phyloP scores from a whole-genome alignment of 208 protist species.

The Leishmania tarentolae region DNA sequence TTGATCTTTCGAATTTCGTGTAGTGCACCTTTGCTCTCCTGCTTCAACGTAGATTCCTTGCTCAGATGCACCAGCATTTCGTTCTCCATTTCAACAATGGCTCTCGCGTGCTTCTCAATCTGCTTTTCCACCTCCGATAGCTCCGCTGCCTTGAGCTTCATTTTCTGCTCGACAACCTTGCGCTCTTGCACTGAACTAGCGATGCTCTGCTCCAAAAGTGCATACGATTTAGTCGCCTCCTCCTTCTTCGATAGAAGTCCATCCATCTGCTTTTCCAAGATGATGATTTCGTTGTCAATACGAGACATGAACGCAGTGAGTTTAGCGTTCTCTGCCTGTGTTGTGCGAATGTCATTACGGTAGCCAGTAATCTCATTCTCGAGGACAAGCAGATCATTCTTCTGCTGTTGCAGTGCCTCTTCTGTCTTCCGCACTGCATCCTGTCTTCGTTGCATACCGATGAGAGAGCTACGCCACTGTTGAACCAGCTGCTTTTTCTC shows the following conservation, averaged over 20 bases:
- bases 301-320: constrained; percentile 91
- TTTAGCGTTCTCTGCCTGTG: constrained; percentile 90
- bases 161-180: constrained; percentile 82
- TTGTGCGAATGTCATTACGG: constrained; percentile 79
- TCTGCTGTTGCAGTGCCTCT: constrained; percentile 91
- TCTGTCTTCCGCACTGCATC: constrained; percentile 93
- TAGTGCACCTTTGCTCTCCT: constrained; percentile 87
- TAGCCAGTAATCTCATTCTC: constrained; percentile 94
- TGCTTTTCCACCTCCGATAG: constrained; percentile 79
- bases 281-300: constrained; percentile 88
- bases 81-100: constrained; percentile 89
- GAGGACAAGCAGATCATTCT: constrained; percentile 88
- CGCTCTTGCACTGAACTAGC: constrained; percentile 83
- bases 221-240: constrained; percentile 70
- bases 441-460: constrained; percentile 95
- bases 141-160: constrained; percentile 70
- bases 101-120: constrained; percentile 82
- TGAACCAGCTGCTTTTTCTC: constrained; percentile 96
- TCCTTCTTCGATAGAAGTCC: constrained; percentile 72
- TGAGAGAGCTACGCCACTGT: constrained; percentile 93
- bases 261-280: constrained; percentile 93
- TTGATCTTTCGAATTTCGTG: constrained; percentile 94
- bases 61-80: constrained; percentile 87
- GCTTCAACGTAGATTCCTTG: constrained; percentile 93
- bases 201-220: constrained; percentile 75